These are phyloP conservation scores for Acanthamoeba sp. DNA, from an alignment of 208 protist genomes.

Conservation along the genomic window DNA sequence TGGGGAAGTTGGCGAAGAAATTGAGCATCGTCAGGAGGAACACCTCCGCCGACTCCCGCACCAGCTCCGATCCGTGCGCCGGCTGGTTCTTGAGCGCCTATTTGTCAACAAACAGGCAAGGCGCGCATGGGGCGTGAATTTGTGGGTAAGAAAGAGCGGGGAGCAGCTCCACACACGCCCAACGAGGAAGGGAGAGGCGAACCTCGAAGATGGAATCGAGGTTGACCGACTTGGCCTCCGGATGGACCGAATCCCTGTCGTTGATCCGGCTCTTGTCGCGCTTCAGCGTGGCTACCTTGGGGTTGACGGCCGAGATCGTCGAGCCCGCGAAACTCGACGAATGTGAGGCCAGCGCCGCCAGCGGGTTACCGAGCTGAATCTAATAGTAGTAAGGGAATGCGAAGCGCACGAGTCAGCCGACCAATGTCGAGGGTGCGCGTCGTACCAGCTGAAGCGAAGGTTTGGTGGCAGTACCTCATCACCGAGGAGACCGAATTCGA, in stretches of 20 bases:
- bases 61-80: slow-evolving; percentile 29
- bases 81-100: slow-evolving; percentile 55
- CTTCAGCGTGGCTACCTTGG: background rate
- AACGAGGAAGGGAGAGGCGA: background rate
- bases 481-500: slow-evolving; percentile 70
- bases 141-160: background rate
- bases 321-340: background rate
- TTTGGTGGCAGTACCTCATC: background rate
- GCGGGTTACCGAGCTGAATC: slow-evolving; percentile 40
- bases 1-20: slow-evolving; percentile 69
- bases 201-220: slow-evolving; percentile 40
- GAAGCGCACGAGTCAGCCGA: background rate
- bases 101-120: background rate
- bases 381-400: background rate
- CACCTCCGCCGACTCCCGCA: slow-evolving; percentile 69
- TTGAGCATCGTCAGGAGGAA: slow-evolving; percentile 73
- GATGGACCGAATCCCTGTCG: slow-evolving; percentile 12
- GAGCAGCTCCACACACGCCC: too few species aligned
- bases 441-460: background rate
- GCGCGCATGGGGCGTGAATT: background rate
- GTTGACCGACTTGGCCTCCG: slow-evolving; percentile 25
- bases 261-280: background rate
- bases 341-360: slow-evolving; percentile 35
- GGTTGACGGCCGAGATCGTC: background rate
- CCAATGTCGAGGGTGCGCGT: too few species aligned